phyloP scores from a whole-genome alignment of 768 basidiomycete species.

The Naganishia vishniacii region DNA sequence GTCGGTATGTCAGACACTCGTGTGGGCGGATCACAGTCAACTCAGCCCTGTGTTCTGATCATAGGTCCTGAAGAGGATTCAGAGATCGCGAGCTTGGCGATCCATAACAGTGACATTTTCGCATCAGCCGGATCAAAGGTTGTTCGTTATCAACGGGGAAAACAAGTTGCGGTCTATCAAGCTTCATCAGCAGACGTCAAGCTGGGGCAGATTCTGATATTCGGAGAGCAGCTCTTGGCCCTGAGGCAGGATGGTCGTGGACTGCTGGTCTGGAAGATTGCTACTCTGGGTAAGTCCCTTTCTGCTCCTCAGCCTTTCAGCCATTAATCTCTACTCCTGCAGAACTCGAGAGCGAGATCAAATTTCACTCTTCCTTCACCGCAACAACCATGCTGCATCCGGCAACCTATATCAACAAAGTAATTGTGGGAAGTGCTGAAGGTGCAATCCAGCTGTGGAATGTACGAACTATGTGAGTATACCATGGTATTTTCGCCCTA shows the following conservation, averaged over 20 bases:
- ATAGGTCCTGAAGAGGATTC: conserved; percentile 75
- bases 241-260: conserved; percentile 62
- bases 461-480: conserved; percentile 66
- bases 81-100: conserved; percentile 66
- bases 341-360: conserved; percentile 65
- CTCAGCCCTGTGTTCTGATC: background rate
- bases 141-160: conserved; percentile 78
- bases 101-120: conserved; percentile 85
- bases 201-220: conserved; percentile 66
- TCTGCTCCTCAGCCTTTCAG: background rate
- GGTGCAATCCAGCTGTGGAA: conserved; percentile 93
- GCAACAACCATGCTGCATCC: conserved; percentile 85
- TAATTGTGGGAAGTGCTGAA: conserved; percentile 73
- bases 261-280: conserved; percentile 72
- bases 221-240: conserved; percentile 73
- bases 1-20: conserved; percentile 62
- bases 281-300: conserved; percentile 55
- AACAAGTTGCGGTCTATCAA: conserved; percentile 58
- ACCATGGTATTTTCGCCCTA: background rate
- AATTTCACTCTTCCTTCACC: conserved; percentile 76
- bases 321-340: background rate
- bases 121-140: conserved; percentile 63
- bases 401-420: conserved; percentile 92
- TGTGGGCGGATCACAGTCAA: background rate
- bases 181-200: conserved; percentile 27